phyloP scores from a whole-genome alignment of 2,329 filamentous ascomycete species.

The Aureobasidium sp. region DNA sequence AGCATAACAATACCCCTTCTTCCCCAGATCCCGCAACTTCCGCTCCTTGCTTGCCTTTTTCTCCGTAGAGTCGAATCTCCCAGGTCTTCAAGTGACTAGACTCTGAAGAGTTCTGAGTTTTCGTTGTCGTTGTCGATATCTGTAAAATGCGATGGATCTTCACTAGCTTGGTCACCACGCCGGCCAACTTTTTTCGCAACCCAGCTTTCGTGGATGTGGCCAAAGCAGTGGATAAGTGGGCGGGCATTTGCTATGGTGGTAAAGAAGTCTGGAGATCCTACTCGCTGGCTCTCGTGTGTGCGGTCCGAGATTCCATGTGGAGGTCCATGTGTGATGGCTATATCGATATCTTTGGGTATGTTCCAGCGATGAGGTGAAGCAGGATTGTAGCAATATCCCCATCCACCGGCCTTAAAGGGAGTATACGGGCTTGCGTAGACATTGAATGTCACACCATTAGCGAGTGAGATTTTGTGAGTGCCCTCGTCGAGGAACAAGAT shows the following conservation, averaged over 20 bases:
- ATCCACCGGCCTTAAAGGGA: slow-evolving; percentile 57
- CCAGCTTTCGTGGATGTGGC: slow-evolving; percentile 68
- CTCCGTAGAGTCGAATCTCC: neutral
- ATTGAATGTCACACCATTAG: slow-evolving; percentile 53
- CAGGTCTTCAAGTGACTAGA: neutral
- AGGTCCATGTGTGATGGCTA: slow-evolving; percentile 46
- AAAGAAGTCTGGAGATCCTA: slow-evolving; percentile 54
- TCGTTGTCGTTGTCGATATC: neutral
- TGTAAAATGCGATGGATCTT: neutral
- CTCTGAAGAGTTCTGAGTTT: neutral
- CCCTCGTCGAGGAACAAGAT: slow-evolving; percentile 63
- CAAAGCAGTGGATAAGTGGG: slow-evolving; percentile 62
- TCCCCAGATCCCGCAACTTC: neutral
- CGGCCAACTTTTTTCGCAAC: slow-evolving; percentile 62
- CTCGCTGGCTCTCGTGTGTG: slow-evolving; percentile 27
- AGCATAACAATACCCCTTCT: neutral
- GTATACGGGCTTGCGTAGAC: slow-evolving; percentile 61
- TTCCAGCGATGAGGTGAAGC: slow-evolving; percentile 34
- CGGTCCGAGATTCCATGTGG: slow-evolving; percentile 35
- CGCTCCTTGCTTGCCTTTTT: neutral
- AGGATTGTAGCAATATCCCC: slow-evolving; percentile 55
- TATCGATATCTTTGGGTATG: slow-evolving; percentile 36
- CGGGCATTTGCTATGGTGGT: slow-evolving; percentile 47
- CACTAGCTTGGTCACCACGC: slow-evolving; percentile 35
- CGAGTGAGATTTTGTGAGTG: slow-evolving; percentile 48